Base-by-base conservation (phyloP, 208 protist species). In the Crithidia fasciculata region DNA sequence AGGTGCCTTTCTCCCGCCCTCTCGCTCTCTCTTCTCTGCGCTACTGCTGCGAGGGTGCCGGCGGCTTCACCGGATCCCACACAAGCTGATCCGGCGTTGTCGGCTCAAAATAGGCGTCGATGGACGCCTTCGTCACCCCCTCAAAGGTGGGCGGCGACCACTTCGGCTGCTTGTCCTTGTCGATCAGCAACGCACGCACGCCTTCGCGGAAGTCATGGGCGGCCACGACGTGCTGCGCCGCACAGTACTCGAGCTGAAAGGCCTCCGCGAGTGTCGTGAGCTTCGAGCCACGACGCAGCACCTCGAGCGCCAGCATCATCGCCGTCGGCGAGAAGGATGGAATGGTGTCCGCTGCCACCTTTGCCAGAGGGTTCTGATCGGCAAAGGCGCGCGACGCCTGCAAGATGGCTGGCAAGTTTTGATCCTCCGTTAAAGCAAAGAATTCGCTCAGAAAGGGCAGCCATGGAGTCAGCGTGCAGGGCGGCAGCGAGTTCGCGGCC, bases 161-260 rank as follows among this genome's bases (percentile, higher is more conserved):
- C 58, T 89, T 80, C 3, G 90, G 90, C 54, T 85, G 77, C 52
- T 94, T 89, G 55, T 85, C 83, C 72, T 96, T 96, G 55, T 96
- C 91, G 50, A 96, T 73, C 10, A 97, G 83, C 47, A 94, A 49
- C 18, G 90, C 90, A 28, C 87, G 65, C n/a, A 96, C 90, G 57
- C 94, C 92, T 70, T 93, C 90, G 63, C 53, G 67, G 66, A 96
- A 96, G 59, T 97, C 91, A 59, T 74, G 28, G 54, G 66, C 71
- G 8, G 52, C 52, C 36, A 70, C 44, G 43, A 85, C 58, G 47
- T 74, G 82, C 59, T 90, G 76, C 28, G 87, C 64, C 7, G 82
- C 84, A 52, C 76, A 65, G 70, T 89, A 92, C 61, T 96, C 91
- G 68, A 85, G 68, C 50, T 58, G 40, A 41, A 95, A 92, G n/a